Conservation (phyloP, 1,284 basidiomycete species). For the Ustilago hordei region DNA sequence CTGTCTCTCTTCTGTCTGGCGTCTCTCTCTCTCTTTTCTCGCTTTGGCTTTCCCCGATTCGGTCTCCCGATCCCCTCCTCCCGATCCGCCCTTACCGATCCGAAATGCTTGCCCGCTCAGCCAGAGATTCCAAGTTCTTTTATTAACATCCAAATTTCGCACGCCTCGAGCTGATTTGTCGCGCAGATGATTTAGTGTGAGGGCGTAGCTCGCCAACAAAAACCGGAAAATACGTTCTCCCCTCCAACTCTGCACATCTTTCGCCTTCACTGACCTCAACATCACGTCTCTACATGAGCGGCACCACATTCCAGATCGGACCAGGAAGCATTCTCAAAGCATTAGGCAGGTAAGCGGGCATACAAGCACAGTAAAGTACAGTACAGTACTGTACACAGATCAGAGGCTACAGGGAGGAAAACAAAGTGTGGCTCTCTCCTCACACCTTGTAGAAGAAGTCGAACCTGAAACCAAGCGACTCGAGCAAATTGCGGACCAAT, state of each 20-base stretch:
- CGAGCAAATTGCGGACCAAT: conserved; percentile 65
- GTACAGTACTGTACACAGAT: not conserved
- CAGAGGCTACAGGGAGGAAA: not conserved
- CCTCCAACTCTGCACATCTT: not conserved
- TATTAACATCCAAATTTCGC: not conserved
- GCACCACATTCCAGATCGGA: too few relatives aligned
- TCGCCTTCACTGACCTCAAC: not conserved
- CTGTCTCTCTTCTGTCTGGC: not conserved
- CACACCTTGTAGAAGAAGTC: conserved; percentile 47
- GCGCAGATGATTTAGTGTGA: conserved; percentile 3
- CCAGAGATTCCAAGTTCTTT: conserved; percentile 1
- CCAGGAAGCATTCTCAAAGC: not conserved
- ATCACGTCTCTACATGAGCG: too few relatives aligned
- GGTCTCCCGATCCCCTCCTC: not conserved
- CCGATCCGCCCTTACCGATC: conserved; percentile 3
- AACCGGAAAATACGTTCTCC: too few relatives aligned
- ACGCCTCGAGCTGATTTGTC: conserved; percentile 6
- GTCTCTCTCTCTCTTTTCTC: not conserved
- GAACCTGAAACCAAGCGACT: conserved; percentile 65
- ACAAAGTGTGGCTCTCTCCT: not conserved
- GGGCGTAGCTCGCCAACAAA: conserved; percentile 1
- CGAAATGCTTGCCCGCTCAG: not conserved
- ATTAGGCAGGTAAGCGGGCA: conserved; percentile 7
- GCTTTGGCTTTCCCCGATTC: conserved; percentile 6
- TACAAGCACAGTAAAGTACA: conserved; percentile 21